These are phyloP conservation scores for Pyracantha coccinea DNA, from an alignment of 331 rosid species.

Conservation along the genomic window DNA sequence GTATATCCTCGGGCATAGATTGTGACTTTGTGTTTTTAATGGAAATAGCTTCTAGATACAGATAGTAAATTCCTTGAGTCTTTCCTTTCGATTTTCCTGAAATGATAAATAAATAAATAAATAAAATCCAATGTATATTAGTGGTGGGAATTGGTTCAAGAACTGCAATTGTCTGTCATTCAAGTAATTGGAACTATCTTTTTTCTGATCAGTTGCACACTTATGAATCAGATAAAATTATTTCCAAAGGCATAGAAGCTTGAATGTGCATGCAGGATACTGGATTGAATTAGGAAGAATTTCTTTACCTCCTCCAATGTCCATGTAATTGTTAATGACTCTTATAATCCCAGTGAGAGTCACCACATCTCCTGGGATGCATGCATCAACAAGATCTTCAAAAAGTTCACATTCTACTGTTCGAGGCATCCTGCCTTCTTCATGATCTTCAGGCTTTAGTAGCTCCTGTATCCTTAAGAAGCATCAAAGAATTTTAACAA, in stretches of 20 bases:
- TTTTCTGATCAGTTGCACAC: not conserved
- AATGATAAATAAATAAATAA: not conserved
- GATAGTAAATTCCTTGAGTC: conserved; percentile 86
- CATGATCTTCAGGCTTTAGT: conserved; percentile 82
- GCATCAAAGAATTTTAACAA: not conserved
- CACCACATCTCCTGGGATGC: conserved; percentile 97
- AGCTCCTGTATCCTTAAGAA: conserved; percentile 68
- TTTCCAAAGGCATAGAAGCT: not conserved
- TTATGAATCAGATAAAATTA: not conserved
- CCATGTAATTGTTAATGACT: conserved; percentile 92
- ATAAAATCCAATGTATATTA: conserved; percentile 9
- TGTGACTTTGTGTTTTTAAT: conserved; percentile 76
- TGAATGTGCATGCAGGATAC: not conserved
- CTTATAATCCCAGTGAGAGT: conserved; percentile 86
- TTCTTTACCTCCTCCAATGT: conserved; percentile 88
- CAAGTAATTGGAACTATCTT: not conserved
- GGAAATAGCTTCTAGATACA: conserved; percentile 88
- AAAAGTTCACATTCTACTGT: conserved; percentile 94
- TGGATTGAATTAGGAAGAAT: not conserved
- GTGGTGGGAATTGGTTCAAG: conserved; percentile 11
- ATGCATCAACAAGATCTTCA: conserved; percentile 87
- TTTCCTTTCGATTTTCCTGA: conserved; percentile 78
- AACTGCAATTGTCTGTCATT: not conserved
- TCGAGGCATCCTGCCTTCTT: conserved; percentile 96
- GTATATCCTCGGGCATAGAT: conserved; percentile 44